These are phyloP conservation scores for Aspergillus ellipticus DNA, from an alignment of 495 filamentous ascomycete genomes.

Conservation along the genomic window DNA sequence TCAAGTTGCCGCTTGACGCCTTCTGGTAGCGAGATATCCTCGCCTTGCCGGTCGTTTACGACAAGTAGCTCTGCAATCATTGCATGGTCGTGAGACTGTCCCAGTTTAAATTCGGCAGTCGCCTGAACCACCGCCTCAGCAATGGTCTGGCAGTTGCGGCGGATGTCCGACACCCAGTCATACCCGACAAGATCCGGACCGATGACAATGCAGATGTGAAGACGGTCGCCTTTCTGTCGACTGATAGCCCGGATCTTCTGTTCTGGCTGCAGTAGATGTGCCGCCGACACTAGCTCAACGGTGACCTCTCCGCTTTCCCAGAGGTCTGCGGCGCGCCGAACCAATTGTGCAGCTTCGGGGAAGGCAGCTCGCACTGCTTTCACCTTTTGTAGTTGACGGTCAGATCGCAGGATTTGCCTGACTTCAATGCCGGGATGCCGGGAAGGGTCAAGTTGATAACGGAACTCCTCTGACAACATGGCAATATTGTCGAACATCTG, in stretches of 20 bases:
- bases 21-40: conserved; percentile 13
- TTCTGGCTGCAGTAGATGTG: conserved; percentile 11
- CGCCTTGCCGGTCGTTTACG: conserved; percentile 18
- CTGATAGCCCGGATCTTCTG: conserved; percentile 11
- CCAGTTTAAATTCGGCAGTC: conserved; percentile 41
- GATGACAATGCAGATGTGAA: conserved; percentile 40
- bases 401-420: conserved; percentile 34
- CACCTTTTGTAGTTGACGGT: conserved; percentile 21
- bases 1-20: conserved; percentile 21
- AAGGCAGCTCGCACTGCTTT: conserved; percentile 26
- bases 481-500: conserved; percentile 16
- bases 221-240: conserved; percentile 11
- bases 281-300: conserved; percentile 14
- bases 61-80: conserved; percentile 42
- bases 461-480: conserved; percentile 4
- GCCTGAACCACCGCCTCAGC: conserved; percentile 52
- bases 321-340: conserved; percentile 20
- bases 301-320: conserved; percentile 10
- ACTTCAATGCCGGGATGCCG: conserved; percentile 46
- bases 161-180: conserved; percentile 32
- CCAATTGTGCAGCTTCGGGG: conserved; percentile 33
- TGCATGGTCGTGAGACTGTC: conserved; percentile 46
- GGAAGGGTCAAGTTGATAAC: conserved; percentile 6
- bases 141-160: conserved; percentile 42
- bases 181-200: conserved; percentile 27